These are phyloP conservation scores for Rhinocladiella mackenziei DNA, from an alignment of 2,329 filamentous ascomycete species.

Conservation along the genomic window DNA sequence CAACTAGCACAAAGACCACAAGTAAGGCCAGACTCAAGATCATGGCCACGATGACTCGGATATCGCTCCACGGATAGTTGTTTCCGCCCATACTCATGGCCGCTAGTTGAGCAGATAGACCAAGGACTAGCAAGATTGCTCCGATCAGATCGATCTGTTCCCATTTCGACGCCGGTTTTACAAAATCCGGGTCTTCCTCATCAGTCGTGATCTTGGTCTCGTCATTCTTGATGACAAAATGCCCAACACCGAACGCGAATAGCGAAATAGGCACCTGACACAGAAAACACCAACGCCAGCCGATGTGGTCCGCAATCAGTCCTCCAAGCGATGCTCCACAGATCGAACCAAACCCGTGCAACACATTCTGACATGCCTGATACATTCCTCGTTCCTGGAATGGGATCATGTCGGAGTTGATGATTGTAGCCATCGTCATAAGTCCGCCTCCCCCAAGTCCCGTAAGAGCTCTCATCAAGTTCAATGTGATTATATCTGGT, in stretches of 20 bases:
- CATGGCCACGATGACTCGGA: conserved; percentile 41
- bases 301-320: conserved; percentile 65
- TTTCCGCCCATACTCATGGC: conserved; percentile 46
- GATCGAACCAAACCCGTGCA: conserved; percentile 60
- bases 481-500: conserved; percentile 55
- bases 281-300: conserved; percentile 74
- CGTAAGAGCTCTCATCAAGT: conserved; percentile 57
- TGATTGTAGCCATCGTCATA: conserved; percentile 57
- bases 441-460: conserved; percentile 62
- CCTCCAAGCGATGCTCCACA: conserved; percentile 60
- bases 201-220: conserved; percentile 19
- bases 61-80: conserved; percentile 43
- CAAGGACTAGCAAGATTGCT: conserved; percentile 54
- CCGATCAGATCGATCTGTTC: conserved; percentile 57
- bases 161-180: conserved; percentile 41
- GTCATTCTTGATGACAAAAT: conserved; percentile 51
- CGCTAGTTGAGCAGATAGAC: conserved; percentile 53
- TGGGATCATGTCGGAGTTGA: conserved; percentile 58
- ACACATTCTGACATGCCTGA: conserved; percentile 53
- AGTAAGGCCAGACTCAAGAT: conserved; percentile 39
- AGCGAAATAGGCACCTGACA: conserved; percentile 63
- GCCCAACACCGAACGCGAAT: conserved; percentile 53
- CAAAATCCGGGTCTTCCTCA: conserved; percentile 6
- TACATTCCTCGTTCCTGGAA: conserved; percentile 57
- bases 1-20: conserved; percentile 38